Conservation (phyloP, 495 filamentous ascomycete genomes). For the Aspergillus funiculosus region DNA sequence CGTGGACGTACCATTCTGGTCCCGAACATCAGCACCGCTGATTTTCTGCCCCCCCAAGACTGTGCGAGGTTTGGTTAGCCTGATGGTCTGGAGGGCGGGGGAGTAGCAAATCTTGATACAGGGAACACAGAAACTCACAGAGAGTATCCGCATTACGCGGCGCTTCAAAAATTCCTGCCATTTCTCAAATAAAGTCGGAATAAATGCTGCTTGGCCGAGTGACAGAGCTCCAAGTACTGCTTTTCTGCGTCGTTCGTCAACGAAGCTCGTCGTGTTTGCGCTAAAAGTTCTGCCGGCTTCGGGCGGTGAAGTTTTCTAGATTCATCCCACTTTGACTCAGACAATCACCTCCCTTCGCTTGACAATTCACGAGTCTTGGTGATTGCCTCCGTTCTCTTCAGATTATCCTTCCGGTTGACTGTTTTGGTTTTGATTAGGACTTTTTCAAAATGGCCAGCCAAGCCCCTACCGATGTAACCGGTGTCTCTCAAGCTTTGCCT, state of each 20-base stretch:
- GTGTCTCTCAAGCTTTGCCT: conserved; percentile 33
- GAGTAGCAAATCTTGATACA: not conserved
- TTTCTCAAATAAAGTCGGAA: conserved; percentile 38
- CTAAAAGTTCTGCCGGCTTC: conserved; percentile 44
- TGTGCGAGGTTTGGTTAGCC: conserved; percentile 38
- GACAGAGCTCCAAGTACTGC: conserved; percentile 30
- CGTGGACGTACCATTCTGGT: conserved; percentile 74
- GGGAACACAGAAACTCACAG: conserved; percentile 45
- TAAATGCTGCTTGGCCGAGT: conserved; percentile 11
- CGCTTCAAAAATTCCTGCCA: conserved; percentile 88
- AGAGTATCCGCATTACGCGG: conserved; percentile 80
- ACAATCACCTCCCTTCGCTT: conserved; percentile 11
- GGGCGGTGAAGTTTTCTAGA: conserved; percentile 36
- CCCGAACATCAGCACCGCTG: conserved; percentile 87
- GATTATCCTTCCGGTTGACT: conserved; percentile 14
- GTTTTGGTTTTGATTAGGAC: conserved; percentile 21
- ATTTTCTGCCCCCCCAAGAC: conserved; percentile 93
- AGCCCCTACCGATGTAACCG: conserved; percentile 27
- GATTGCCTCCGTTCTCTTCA: conserved; percentile 10
- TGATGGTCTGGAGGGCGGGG: conserved; percentile 16
- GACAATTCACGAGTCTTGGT: conserved; percentile 13
- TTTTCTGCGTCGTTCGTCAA: conserved; percentile 5
- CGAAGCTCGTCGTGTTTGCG: conserved; percentile 24
- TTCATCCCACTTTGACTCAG: conserved; percentile 43
- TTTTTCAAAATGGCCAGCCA: conserved; percentile 37